Base-by-base conservation (phyloP, 495 filamentous ascomycete genomes). In the Daldinia caldariorum region DNA sequence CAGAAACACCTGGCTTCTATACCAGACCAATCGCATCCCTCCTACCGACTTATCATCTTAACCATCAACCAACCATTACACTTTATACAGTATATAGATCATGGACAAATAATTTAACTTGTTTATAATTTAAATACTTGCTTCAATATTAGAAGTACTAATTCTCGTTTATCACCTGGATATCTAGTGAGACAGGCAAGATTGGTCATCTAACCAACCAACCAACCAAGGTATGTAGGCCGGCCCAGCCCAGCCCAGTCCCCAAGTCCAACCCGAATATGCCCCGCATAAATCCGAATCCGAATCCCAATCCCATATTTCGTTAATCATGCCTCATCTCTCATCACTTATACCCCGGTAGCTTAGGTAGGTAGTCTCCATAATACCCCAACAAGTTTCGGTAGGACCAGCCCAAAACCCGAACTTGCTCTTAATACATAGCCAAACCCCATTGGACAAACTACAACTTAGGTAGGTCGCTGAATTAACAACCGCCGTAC, bases 401-500 rank as follows among this genome's bases (percentile, higher is more conserved):
- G n/a, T n/a, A 37, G 69, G 56, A 63, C 69, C 69, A 63, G 69
- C 69, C 69, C 26, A 3, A 49, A 43, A 41, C 64, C 43, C 22
- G 55, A 43, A 41, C 64, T 43, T 32, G 55, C 39, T 45, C 58
- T n/a, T n/a, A n/a, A n/a, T n/a, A n/a, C n/a, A n/a, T n/a, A n/a
- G n/a, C n/a, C n/a, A n/a, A n/a, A n/a, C n/a, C n/a, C n/a, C n/a
- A n/a, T n/a, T n/a, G n/a, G n/a, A n/a, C n/a, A n/a, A n/a, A n/a
- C n/a, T n/a, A n/a, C n/a, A n/a, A n/a, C n/a, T n/a, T n/a, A n/a
- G n/a, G n/a, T n/a, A n/a, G n/a, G n/a, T n/a, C n/a, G n/a, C n/a
- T 26, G 26, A 9, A 56, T 71, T 67, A 83, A 72, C 79, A 82
- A 34, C 71, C 78, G 12, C 79, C 78, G 38, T 87, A 87, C 66